Conservation (phyloP, 805 yeast species). For the Candida multigemmis region DNA sequence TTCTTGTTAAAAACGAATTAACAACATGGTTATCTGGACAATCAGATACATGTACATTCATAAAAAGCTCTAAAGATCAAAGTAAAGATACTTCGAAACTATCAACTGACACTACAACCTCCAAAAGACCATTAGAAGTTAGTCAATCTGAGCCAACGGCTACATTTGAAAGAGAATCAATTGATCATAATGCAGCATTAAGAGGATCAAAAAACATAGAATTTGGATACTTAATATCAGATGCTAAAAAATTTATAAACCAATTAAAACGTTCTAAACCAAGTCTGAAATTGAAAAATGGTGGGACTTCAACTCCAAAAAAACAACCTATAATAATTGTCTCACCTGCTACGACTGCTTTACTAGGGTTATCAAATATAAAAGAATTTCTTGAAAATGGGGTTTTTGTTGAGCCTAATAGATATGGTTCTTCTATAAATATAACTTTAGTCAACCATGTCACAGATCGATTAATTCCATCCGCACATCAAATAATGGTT, state of each 20-base stretch:
- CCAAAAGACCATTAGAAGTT: conserved; percentile 26
- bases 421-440: too few relatives aligned
- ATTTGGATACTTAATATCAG: conserved; percentile 60
- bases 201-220: conserved; percentile 62
- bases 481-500: conserved; percentile 60
- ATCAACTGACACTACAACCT: conserved; percentile 1
- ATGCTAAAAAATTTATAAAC: conserved; percentile 50
- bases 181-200: conserved; percentile 52
- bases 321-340: conserved; percentile 35
- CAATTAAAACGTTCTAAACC: conserved; percentile 30
- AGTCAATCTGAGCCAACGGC: conserved; percentile 41
- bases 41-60: conserved; percentile 46
- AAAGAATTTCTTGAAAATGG: conserved; percentile 59
- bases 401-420: conserved; percentile 45
- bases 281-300: conserved; percentile 4
- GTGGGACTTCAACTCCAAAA: conserved; percentile 9
- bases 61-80: conserved; percentile 14
- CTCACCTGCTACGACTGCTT: conserved; percentile 37
- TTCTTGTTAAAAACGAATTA: conserved; percentile 78
- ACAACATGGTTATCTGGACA: conserved; percentile 74
- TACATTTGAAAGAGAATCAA: conserved; percentile 38
- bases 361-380: conserved; percentile 29
- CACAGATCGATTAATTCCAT: conserved; percentile 41
- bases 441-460: conserved; percentile 33
- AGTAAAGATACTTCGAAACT: conserved; percentile 4